A percentile compares a stretch with the other conserved stretches of the same genome.
phyloP scores from a whole-genome alignment of 345 rosid genomes.

The Sisymbrium altissimum region DNA sequence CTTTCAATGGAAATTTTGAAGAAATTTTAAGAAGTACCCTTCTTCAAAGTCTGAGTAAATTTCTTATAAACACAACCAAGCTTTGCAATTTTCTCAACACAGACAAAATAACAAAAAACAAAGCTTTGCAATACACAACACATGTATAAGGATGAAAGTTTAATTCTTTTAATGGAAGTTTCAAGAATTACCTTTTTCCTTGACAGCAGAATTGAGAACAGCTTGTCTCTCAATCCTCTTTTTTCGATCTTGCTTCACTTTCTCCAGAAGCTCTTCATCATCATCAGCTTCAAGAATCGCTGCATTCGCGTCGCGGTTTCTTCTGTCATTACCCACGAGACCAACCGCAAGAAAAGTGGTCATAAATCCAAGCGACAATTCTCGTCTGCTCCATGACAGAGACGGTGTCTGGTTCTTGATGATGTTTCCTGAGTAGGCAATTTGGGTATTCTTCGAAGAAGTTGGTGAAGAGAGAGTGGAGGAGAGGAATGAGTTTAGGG shows the following conservation, averaged over 20 bases:
- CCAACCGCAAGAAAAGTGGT: constrained; percentile 44
- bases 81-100: background rate
- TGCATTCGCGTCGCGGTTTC: constrained; percentile 45
- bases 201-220: constrained; percentile 57
- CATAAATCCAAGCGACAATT: constrained; percentile 50
- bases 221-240: constrained; percentile 88
- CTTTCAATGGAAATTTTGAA: no score
- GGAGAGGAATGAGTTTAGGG: constrained; percentile 16
- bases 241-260: constrained; percentile 73
- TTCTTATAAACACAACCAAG: no score
- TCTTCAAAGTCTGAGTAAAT: no score
- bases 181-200: constrained; percentile 61
- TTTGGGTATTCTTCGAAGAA: constrained; percentile 6
- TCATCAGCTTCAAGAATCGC: constrained; percentile 92
- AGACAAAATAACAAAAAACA: background rate
- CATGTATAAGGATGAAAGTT: background rate
- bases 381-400: constrained; percentile 46
- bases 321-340: constrained; percentile 25
- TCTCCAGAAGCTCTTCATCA: constrained; percentile 82
- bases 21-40: no score
- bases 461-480: constrained; percentile 12
- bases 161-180: background rate
- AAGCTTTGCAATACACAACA: background rate
- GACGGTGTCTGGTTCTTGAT: constrained; percentile 27
- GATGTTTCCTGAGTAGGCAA: constrained; percentile 39